Evolutionary conservation across 208 protist species (phyloP).

Genomic region (Acanthamoeba quina): DNA sequence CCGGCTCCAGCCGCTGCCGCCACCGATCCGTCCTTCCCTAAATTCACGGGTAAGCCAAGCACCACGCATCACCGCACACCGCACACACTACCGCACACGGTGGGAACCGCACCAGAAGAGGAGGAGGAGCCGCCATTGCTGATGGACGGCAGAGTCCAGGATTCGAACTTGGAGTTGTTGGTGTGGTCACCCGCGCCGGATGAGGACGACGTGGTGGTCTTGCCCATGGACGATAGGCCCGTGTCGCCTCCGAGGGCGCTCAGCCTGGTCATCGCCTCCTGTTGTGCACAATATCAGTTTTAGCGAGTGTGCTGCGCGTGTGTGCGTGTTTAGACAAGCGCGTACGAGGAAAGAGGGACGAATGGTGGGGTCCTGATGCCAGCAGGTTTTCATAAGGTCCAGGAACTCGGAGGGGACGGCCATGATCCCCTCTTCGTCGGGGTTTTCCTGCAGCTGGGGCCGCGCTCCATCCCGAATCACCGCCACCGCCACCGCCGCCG

Average conservation of each 20-base stretch:
- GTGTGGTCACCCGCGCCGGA: not conserved
- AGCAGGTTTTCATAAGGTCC: constrained; percentile 24
- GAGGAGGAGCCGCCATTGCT: not conserved
- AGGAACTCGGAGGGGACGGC: not conserved
- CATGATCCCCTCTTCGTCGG: not conserved
- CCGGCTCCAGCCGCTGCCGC: not conserved
- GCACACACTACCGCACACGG: not conserved
- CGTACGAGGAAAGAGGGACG: constrained; percentile 55
- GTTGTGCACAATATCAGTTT: not conserved
- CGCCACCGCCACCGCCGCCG: constrained; percentile 45
- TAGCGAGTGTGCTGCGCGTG: not conserved
- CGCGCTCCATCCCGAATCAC: constrained; percentile 35
- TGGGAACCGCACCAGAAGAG: not conserved
- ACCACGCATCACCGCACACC: not conserved
- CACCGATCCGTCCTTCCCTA: not conserved
- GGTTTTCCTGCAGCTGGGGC: not conserved
- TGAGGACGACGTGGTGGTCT: not conserved
- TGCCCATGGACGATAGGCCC: not conserved
- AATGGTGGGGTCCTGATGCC: constrained; percentile 45
- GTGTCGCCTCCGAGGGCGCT: not conserved
- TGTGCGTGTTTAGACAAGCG: not conserved
- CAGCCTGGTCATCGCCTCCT: constrained; percentile 18
- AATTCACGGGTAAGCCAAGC: not conserved
- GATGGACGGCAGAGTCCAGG: not conserved
- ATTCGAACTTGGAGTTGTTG: not conserved